Conservation (phyloP, 176 grass and related monocot genomes). For the bread wheat (Triticum aestivum) region DNA sequence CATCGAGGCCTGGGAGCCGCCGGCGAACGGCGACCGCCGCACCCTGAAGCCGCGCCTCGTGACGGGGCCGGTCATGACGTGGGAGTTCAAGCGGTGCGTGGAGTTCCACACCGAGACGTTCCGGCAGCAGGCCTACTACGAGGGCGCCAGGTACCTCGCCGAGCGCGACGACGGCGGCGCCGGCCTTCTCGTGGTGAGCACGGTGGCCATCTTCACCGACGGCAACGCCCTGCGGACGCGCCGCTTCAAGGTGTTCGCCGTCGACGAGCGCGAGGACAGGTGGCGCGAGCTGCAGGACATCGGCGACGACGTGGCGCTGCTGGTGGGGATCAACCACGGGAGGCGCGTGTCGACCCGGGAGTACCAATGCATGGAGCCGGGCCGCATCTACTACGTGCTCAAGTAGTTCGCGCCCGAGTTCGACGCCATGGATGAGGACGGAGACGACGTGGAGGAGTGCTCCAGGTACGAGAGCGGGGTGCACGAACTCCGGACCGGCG, state of each 20-base stretch:
- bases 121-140: slow-evolving; percentile 7
- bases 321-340: not conserved
- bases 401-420: not conserved
- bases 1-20: not conserved
- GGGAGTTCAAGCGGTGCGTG: slow-evolving; percentile 22
- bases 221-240: not conserved
- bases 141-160: slow-evolving; percentile 5
- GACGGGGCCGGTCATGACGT: not conserved
- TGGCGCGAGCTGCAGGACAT: not conserved
- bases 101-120: slow-evolving; percentile 3
- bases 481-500: not conserved
- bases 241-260: slow-evolving; percentile 14
- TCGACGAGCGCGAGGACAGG: not conserved
- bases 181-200: not conserved
- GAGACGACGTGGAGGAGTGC: not conserved
- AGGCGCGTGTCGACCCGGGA: not conserved
- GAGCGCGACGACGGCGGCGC: not conserved
- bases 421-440: not conserved
- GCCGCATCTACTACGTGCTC: not conserved
- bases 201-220: not conserved
- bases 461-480: not conserved
- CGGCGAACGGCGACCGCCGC: not conserved
- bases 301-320: not conserved
- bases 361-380: not conserved
- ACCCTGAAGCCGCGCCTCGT: not conserved